A percentile compares a stretch with the other conserved stretches of the same genome.
These are phyloP conservation scores for Colletotrichum filicis DNA, from an alignment of 2,329 filamentous ascomycete genomes.

Conservation along the genomic window DNA sequence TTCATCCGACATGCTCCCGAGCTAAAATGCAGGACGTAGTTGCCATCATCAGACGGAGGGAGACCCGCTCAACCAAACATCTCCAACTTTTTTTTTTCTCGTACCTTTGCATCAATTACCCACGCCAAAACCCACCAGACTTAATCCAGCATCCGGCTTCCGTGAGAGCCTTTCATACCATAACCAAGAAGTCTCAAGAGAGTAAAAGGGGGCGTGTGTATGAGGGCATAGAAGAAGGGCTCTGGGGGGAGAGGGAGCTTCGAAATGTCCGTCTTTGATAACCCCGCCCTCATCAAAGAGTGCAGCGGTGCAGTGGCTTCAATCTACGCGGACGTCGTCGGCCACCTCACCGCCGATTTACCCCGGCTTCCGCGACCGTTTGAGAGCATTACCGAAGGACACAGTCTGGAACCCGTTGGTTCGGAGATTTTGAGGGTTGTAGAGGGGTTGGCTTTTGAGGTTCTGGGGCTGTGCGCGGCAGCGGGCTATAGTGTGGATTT, in stretches of 20 bases:
- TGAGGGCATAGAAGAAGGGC: no score
- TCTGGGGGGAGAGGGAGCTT: background rate
- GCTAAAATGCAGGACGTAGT: background rate
- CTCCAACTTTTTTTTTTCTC: background rate
- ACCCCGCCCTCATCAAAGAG: constrained; percentile 10
- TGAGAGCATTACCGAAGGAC: background rate
- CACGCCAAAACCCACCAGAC: no score
- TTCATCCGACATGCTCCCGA: constrained; percentile 15
- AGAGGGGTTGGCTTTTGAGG: background rate
- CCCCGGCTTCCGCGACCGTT: background rate
- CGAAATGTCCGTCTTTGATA: constrained; percentile 3
- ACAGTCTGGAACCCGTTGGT: background rate
- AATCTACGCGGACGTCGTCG: background rate
- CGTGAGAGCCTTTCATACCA: no score
- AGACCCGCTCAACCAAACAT: constrained; percentile 5
- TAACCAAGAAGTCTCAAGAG: no score
- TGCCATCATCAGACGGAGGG: constrained; percentile 20
- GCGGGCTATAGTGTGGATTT: background rate
- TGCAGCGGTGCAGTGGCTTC: constrained; percentile 1
- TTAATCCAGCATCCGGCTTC: no score
- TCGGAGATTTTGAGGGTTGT: background rate
- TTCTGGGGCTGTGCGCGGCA: background rate
- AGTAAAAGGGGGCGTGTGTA: background rate
- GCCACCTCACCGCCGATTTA: background rate
- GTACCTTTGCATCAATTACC: no score